Conservation (phyloP, 805 yeast genomes). For the Cyberlindnera nakhonratchasimensis region DNA sequence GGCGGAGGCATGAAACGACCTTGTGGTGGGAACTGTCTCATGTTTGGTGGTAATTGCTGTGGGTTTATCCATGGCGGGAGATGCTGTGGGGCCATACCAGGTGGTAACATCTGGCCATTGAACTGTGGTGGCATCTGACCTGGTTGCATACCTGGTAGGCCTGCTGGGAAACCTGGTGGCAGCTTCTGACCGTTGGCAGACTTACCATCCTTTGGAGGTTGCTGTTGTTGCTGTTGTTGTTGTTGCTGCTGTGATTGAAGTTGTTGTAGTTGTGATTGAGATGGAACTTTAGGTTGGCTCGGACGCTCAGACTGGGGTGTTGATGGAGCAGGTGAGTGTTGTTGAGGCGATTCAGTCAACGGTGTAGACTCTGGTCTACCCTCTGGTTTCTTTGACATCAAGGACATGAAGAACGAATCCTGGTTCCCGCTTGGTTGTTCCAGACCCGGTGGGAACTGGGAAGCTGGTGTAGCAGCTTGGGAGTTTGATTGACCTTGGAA, state of each 20-base stretch:
- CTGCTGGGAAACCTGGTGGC: constrained; percentile 10
- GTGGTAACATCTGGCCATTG: constrained; percentile 15
- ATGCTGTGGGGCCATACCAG: constrained; percentile 22
- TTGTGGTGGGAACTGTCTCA: constrained; percentile 19
- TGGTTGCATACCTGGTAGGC: constrained; percentile 13
- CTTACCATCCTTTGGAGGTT: background rate
- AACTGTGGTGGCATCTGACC: constrained; percentile 23
- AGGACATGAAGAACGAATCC: constrained; percentile 27
- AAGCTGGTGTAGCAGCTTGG: constrained; percentile 8
- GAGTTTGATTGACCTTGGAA: constrained; percentile 12
- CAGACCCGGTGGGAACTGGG: constrained; percentile 24
- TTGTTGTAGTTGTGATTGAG: constrained; percentile 11
- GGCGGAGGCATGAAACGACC: constrained; percentile 24
- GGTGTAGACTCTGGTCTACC: constrained; percentile 8
- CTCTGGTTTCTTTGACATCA: constrained; percentile 21
- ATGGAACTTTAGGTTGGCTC: constrained; percentile 1
- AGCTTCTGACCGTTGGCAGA: constrained; percentile 1
- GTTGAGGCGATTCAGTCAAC: constrained; percentile 8
- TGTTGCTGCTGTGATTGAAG: constrained; percentile 9
- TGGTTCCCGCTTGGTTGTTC: constrained; percentile 16
- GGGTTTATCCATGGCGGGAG: constrained; percentile 20
- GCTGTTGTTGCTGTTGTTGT: constrained; percentile 9
- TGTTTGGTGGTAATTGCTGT: constrained; percentile 21
- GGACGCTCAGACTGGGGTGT: constrained; percentile 5
- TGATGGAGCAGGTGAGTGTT: constrained; percentile 1